Evolutionary conservation across 306 rosid species (phyloP).

Genomic region (Cicer chorassanicum): DNA sequence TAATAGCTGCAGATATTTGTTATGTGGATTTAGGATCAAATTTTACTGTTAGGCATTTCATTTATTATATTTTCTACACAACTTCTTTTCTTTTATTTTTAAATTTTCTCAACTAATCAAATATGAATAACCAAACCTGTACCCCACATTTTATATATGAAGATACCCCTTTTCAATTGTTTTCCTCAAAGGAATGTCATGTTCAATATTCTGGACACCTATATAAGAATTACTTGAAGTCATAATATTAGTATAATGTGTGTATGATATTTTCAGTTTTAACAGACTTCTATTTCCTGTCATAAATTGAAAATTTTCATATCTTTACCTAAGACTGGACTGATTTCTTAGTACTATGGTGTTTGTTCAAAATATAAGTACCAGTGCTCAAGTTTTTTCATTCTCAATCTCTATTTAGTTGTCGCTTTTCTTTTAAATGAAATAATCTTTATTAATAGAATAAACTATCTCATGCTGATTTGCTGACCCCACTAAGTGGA

Average conservation of each 20-base stretch:
- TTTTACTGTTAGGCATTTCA: conserved; percentile 8
- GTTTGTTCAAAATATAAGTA: conserved; percentile 4
- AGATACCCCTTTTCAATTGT: not conserved
- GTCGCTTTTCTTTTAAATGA: not conserved
- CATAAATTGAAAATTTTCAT: not conserved
- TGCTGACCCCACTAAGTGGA: not conserved
- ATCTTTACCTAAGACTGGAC: not conserved
- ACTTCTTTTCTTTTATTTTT: not conserved
- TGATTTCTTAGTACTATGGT: not conserved
- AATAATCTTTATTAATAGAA: not conserved
- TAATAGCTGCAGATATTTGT: conserved; percentile 1
- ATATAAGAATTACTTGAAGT: conserved; percentile 13
- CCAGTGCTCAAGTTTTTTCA: conserved; percentile 5
- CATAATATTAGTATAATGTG: not conserved
- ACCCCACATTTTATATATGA: not conserved
- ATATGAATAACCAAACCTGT: not conserved
- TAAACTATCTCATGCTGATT: not conserved
- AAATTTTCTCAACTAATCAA: conserved; percentile 4
- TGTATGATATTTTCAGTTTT: not conserved
- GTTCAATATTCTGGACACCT: conserved; percentile 5
- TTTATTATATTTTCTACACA: conserved; percentile 7
- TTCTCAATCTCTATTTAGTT: not conserved
- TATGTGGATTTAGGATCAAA: conserved; percentile 7
- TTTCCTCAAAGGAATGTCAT: not conserved
- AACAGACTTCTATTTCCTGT: not conserved